These are phyloP conservation scores for Saccharomycopsis phalli DNA, from an alignment of 1,139 yeast species.

Conservation along the genomic window DNA sequence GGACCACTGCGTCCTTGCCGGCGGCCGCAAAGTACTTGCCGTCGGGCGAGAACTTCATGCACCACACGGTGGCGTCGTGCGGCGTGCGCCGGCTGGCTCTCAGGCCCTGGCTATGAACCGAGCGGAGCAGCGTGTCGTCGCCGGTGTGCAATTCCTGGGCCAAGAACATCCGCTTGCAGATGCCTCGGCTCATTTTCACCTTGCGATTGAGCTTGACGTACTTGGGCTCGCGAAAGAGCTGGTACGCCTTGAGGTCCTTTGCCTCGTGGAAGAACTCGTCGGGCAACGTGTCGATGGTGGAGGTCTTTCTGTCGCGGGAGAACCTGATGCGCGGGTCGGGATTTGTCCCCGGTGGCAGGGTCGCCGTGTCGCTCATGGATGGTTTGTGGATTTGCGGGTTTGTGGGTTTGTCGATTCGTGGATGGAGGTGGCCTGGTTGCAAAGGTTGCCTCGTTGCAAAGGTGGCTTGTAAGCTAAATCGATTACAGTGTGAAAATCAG, in stretches of 20 bases:
- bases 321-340: not conserved
- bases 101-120: not conserved
- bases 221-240: constrained; percentile 42
- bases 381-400: no score
- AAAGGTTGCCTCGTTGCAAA: no score
- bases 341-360: not conserved
- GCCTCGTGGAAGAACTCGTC: constrained; percentile 7
- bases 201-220: constrained; percentile 43
- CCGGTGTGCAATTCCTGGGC: constrained; percentile 58
- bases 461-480: no score
- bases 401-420: no score
- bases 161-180: constrained; percentile 52
- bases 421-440: no score
- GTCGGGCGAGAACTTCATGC: constrained; percentile 64
- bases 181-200: constrained; percentile 36
- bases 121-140: constrained; percentile 9
- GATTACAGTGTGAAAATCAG: no score
- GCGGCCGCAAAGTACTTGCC: constrained; percentile 82
- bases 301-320: not conserved
- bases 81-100: not conserved
- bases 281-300: constrained; percentile 1
- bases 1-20: constrained; percentile 60
- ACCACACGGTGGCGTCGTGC: constrained; percentile 46
- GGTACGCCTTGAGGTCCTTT: constrained; percentile 25
- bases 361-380: not conserved